phyloP scores from a whole-genome alignment of 2,329 filamentous ascomycete genomes.

The Emergomyces orientalis region DNA sequence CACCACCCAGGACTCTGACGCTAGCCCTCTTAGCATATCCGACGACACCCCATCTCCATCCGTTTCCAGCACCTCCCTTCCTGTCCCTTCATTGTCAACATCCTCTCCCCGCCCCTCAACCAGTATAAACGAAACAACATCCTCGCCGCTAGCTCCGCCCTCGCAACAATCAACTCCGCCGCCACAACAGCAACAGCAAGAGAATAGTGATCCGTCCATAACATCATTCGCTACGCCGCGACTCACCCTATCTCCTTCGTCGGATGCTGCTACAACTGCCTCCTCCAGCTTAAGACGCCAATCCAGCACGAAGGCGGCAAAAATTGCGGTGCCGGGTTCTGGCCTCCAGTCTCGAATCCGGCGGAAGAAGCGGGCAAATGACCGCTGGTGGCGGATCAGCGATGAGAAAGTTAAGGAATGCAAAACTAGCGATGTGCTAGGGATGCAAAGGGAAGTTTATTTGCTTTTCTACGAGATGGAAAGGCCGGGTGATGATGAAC shows the following conservation, averaged over 20 bases:
- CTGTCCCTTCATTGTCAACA: slow-evolving; percentile 12
- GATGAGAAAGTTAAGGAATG: slow-evolving; percentile 95
- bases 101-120: slow-evolving; percentile 15
- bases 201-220: neutral
- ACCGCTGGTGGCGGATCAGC: slow-evolving; percentile 95
- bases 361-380: slow-evolving; percentile 52
- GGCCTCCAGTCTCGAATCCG: slow-evolving; percentile 9
- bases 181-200: slow-evolving; percentile 10
- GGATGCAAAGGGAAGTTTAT: slow-evolving; percentile 94
- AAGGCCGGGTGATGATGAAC: slow-evolving; percentile 28
- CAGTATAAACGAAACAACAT: neutral
- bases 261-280: neutral
- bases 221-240: neutral
- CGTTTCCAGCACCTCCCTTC: slow-evolving; percentile 23
- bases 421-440: slow-evolving; percentile 80
- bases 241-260: neutral
- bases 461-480: slow-evolving; percentile 91
- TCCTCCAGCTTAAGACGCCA: slow-evolving; percentile 12
- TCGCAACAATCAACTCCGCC: neutral
- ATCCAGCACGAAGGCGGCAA: slow-evolving; percentile 20
- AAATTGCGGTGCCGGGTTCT: slow-evolving; percentile 12
- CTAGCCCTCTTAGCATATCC: slow-evolving; percentile 24
- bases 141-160: neutral
- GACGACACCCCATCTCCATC: slow-evolving; percentile 26
- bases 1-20: slow-evolving; percentile 19